Conservation (phyloP, 2,329 filamentous ascomycete genomes). For the Podosphaera aphanis region DNA sequence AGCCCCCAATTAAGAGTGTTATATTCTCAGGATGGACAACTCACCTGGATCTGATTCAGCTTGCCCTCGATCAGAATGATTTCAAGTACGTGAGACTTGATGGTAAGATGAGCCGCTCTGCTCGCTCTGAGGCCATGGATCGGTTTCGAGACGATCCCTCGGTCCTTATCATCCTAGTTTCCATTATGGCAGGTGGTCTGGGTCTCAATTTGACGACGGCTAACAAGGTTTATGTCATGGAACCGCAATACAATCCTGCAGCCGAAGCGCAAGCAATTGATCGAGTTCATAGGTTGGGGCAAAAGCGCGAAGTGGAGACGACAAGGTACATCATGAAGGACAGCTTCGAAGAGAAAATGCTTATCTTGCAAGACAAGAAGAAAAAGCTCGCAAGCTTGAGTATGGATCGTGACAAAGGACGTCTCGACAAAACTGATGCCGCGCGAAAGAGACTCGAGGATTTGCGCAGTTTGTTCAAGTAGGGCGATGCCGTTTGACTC, state of each 20-base stretch:
- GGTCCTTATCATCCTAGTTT: conserved; percentile 68
- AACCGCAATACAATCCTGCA: conserved; percentile 91
- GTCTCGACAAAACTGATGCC: conserved; percentile 15
- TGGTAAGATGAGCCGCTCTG: conserved; percentile 58
- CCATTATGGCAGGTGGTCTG: conserved; percentile 75
- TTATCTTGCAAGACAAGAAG: conserved; percentile 77
- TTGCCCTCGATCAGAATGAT: conserved; percentile 43
- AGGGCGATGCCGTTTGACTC: not conserved
- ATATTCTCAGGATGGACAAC: conserved; percentile 94
- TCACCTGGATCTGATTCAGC: conserved; percentile 76
- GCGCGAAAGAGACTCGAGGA: conserved; percentile 26
- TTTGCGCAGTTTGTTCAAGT: conserved; percentile 31
- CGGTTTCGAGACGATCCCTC: conserved; percentile 48
- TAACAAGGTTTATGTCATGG: conserved; percentile 85
- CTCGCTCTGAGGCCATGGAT: conserved; percentile 54
- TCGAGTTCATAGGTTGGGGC: conserved; percentile 73
- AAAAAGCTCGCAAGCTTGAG: conserved; percentile 71
- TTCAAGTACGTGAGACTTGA: conserved; percentile 66
- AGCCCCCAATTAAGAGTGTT: conserved; percentile 67
- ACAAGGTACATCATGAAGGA: conserved; percentile 71
- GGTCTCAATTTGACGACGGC: conserved; percentile 77
- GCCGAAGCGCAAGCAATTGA: conserved; percentile 88
- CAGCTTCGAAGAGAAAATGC: conserved; percentile 88
- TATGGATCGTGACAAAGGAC: conserved; percentile 35
- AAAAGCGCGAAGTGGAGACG: conserved; percentile 71